Base-by-base conservation (phyloP, 352 stramenopile genomes). In the Lagenidium giganteum region DNA sequence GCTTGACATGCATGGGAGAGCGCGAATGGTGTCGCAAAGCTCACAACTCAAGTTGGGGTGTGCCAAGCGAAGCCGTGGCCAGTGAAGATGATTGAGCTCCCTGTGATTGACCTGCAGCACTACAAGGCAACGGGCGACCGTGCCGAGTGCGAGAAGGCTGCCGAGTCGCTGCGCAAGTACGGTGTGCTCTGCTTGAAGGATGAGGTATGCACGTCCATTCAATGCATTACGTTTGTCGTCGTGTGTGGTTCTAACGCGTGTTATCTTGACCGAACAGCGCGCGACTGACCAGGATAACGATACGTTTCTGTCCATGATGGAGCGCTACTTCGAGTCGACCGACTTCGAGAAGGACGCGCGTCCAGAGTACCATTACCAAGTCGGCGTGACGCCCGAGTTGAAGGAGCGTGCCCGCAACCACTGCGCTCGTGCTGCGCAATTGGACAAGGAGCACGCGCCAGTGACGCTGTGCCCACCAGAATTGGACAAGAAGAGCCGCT, bases 401-500 rank as follows among this genome's bases (percentile, higher is more conserved):
- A 85, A 84, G 37, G 87, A 96, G 53, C 54, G 66, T 20, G 63
- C 87, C 28, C 70, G 85, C 26, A 66, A 90, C 51, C 85, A 95
- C 52, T 95, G 80, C 49, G 47, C 43, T 16, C 60, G 69, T 6
- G 70, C 63, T 0, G 58, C 63, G 39, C 34, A 28, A 20, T 44
- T 84, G 26, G 64, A 71, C 9, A 59, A 67, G 39, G 58, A 62
- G 21, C 50, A 92, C 42, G 62, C 53, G 21, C 85, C 83, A 0
- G 54, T 90, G 38, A 83, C 78, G 33, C 51, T 91, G 51, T 94
- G 81, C 54, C 83, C 82, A 14, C 84, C 84, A 6, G 69, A 90
- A 51, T 68, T 71, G n/a, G 84, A 96, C 58, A 82, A 86, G 45
- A 96, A 96, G 63, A 94, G 85, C 57, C 76, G 87, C 35, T 96